A percentile compares a stretch with the other conserved stretches of the same genome.
These are phyloP conservation scores for Chrysopogon serrulatus DNA, from an alignment of 176 grass and related monocot species.

Conservation along the genomic window DNA sequence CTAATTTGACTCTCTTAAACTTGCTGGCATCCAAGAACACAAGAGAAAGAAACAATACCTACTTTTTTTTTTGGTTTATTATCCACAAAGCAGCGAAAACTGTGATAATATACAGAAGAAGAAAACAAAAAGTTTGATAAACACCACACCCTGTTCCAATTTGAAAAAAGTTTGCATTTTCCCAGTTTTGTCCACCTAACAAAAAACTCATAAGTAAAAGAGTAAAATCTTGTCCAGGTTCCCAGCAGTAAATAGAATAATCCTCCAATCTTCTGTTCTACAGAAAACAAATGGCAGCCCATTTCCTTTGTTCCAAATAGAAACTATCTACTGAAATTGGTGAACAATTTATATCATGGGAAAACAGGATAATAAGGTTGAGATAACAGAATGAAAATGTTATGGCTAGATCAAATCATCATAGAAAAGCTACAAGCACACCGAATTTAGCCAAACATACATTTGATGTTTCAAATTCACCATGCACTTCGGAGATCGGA, in stretches of 20 bases:
- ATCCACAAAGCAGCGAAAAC: not conserved
- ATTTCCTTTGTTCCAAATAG: not conserved
- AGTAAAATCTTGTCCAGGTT: not conserved
- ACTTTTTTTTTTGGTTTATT: not conserved
- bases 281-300: not conserved
- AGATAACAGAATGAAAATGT: not conserved
- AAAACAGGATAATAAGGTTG: not conserved
- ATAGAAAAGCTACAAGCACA: not conserved
- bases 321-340: not conserved
- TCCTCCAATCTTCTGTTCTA: not conserved
- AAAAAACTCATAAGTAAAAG: not conserved
- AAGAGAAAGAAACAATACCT: not conserved
- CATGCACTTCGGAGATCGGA: not conserved
- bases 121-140: not conserved
- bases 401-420: not conserved
- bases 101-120: not conserved
- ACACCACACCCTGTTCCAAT: no score
- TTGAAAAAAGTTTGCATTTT: not conserved
- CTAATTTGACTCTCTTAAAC: not conserved
- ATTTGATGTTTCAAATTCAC: not conserved
- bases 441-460: not conserved
- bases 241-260: not conserved
- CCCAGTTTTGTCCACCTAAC: not conserved
- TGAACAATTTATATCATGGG: not conserved
- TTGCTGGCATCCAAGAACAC: not conserved